Base-by-base conservation (phyloP, 164 flowering plant genomes). In the Vitis labrusca region DNA sequence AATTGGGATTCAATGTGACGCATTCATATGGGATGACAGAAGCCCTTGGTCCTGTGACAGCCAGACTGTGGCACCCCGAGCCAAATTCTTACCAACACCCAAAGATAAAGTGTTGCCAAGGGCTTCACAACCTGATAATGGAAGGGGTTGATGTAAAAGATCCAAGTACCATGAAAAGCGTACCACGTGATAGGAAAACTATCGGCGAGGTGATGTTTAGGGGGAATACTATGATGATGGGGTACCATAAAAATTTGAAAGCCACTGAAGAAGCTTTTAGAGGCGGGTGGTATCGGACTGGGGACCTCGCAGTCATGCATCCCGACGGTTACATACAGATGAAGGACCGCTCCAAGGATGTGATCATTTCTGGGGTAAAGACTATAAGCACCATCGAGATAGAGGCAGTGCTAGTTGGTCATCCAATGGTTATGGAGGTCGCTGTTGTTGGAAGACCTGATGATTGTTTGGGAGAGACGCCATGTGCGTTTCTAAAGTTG, bases 391-490 rank as follows among this genome's bases (percentile, higher is more conserved):
- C 84, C 0, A 71, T 87, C 17, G 87, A 87, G 80, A 84, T 87
- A 0, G 89, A 87, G 69, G 74, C 81, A 1, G 86, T 81, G 19
- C 17, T 86, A 32, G 83, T 51, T 64, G 72, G 85, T 54, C 91
- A 87, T 73, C 89, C 89, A 9, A 80, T 78, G 9, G 77, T 85
- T 37, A 72, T 82, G 9, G 89, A 85, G 71, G 91, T 75, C 10
- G 89, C 91, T 5, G 86, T 87, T 8, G 91, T 85, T 1, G 88
- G 74, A 2, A 63, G 88, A 16, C 89, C 89, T 1, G 89, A 89
- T 60, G 68, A 76, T n/a, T 81, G 79, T 15, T 86, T 88, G 90
- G 90, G 93, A 1, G 78, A 89, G 72, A 83, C 86, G 10, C 87
- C 88, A 57, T 89, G 93, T 74, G 93, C 93, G 10, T 89, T 82